Conservation (phyloP, 495 filamentous ascomycete species). For the Aspergillus heteromorphus region DNA sequence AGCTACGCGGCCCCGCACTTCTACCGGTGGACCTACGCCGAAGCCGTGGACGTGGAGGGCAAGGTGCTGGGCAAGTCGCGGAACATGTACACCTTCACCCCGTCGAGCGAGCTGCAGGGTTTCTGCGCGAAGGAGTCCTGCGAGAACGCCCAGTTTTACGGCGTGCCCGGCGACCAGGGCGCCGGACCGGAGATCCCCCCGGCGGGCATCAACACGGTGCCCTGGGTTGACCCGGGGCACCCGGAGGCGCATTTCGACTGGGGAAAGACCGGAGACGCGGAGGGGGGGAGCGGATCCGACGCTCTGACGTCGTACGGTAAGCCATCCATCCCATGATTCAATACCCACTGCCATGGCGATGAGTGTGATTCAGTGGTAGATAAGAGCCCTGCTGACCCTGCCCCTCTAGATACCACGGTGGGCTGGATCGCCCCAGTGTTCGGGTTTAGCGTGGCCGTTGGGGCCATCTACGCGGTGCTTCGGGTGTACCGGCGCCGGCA, state of each 20-base stretch:
- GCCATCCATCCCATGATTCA: no score
- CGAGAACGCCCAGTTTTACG: constrained; percentile 29
- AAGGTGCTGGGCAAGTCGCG: constrained; percentile 30
- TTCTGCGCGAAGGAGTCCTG: constrained; percentile 32
- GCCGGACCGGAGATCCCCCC: constrained; percentile 28
- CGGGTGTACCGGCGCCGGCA: constrained; percentile 13
- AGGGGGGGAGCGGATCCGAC: neutral
- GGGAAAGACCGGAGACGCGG: constrained; percentile 8
- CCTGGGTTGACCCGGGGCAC: constrained; percentile 35
- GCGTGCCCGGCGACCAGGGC: constrained; percentile 31
- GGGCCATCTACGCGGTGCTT: constrained; percentile 7
- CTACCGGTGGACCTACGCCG: constrained; percentile 32
- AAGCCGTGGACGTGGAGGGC: constrained; percentile 32
- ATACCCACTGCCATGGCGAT: no score
- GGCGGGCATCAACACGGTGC: constrained; percentile 35
- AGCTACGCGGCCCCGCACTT: constrained; percentile 27
- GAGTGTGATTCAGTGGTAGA: no score
- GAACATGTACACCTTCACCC: constrained; percentile 37
- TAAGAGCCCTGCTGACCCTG: constrained; percentile 1
- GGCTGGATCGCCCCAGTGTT: constrained; percentile 12
- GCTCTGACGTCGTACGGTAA: constrained; percentile 6
- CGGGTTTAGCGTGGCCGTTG: constrained; percentile 5
- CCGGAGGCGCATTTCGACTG: constrained; percentile 16
- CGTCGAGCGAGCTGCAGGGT: constrained; percentile 31
- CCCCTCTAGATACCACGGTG: constrained; percentile 2